phyloP scores from a whole-genome alignment of 768 basidiomycete genomes.

The Phaeotremella fagi region DNA sequence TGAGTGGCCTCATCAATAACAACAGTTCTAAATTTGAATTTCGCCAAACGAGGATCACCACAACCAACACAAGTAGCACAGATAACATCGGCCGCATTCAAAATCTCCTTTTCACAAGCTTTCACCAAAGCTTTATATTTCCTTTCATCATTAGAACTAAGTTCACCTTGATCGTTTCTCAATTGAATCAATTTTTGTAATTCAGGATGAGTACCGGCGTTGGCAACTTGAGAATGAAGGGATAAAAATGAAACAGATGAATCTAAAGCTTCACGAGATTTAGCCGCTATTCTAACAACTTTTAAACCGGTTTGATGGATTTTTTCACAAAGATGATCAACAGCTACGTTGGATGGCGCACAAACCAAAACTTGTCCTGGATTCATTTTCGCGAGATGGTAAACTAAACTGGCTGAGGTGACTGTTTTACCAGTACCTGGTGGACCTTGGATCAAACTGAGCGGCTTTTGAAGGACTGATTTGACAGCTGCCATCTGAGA shows the following conservation, averaged over 20 bases:
- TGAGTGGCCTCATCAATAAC: constrained; percentile 98
- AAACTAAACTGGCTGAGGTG: constrained; percentile 96
- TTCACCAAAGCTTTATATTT: constrained; percentile 95
- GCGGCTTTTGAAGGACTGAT: constrained; percentile 94
- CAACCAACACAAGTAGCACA: constrained; percentile 98
- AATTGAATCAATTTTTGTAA: constrained; percentile 96
- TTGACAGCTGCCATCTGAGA: constrained; percentile 99
- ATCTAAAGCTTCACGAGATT: constrained; percentile 95
- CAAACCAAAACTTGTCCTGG: constrained; percentile 98
- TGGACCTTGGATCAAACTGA: constrained; percentile 96
- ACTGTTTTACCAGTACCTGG: constrained; percentile 99
- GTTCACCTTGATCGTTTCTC: constrained; percentile 94
- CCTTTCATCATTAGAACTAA: constrained; percentile 92
- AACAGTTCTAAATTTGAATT: constrained; percentile 97
- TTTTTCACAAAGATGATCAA: constrained; percentile 98
- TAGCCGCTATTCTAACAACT: constrained; percentile 94
- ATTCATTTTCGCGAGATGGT: constrained; percentile 99
- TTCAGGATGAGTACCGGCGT: constrained; percentile 91
- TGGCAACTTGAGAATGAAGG: constrained; percentile 93
- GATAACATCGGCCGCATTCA: constrained; percentile 91
- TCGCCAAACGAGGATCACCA: constrained; percentile 90
- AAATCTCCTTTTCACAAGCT: constrained; percentile 95
- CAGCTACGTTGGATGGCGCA: constrained; percentile 97
- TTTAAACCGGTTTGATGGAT: constrained; percentile 98
- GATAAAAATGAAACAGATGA: constrained; percentile 93